Percentiles rank a stretch among this genome's conserved stretches.
phyloP scores from a whole-genome alignment of 2,329 filamentous ascomycete species.

The Beauveria caledonica region DNA sequence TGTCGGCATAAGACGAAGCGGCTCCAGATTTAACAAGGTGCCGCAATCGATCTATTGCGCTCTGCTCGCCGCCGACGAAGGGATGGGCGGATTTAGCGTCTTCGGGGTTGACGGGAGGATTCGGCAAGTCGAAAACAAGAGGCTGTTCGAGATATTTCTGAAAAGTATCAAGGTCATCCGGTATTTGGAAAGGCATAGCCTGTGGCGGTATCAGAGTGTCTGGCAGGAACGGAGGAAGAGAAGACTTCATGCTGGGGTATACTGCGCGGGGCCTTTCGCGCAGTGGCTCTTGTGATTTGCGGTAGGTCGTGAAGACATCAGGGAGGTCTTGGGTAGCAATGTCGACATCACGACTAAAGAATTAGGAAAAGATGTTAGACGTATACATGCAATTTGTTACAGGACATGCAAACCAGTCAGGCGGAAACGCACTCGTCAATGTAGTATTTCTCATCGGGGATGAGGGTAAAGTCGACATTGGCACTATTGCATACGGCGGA shows the following conservation, averaged over 20 bases:
- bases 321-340: conserved; percentile 54
- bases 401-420: not conserved
- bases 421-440: conserved; percentile 61
- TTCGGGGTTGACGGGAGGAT: conserved; percentile 45
- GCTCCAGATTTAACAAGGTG: conserved; percentile 53
- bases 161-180: conserved; percentile 44
- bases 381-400: not conserved
- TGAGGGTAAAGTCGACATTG: conserved; percentile 53
- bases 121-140: conserved; percentile 40
- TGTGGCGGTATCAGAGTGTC: conserved; percentile 46
- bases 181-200: conserved; percentile 53
- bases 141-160: conserved; percentile 49
- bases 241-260: conserved; percentile 42
- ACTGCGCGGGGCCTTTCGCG: conserved; percentile 52
- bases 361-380: not conserved
- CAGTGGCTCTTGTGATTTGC: conserved; percentile 65
- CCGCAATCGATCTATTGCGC: conserved; percentile 48
- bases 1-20: conserved; percentile 58
- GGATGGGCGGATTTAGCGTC: conserved; percentile 53
- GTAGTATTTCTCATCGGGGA: conserved; percentile 70
- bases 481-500: conserved; percentile 42
- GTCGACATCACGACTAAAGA: conserved; percentile 54
- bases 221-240: conserved; percentile 51
- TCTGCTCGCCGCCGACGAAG: conserved; percentile 58
- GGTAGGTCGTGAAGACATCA: conserved; percentile 67